Evolutionary conservation across 305 asterid species (phyloP), one percentile per base, ranked within the genome.

Genomic region (Ruellia speciosa): DNA sequence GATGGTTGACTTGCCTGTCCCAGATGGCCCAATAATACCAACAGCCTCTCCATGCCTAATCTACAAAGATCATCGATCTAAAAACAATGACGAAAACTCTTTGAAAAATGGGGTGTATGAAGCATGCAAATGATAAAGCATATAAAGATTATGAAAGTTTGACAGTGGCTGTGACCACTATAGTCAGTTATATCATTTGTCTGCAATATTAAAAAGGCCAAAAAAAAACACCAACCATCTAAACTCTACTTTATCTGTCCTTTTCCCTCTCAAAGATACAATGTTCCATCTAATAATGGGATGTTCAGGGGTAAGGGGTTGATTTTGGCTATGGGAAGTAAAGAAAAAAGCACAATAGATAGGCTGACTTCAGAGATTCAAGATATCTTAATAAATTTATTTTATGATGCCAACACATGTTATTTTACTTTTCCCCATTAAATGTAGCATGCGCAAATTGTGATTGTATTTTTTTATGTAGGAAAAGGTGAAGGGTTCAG

Each of bases 11-110:
- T 92, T 92, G 57, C 99, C 99, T 13, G 99, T 92, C 62, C 97
- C 99, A 65, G 99, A 92, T 67, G 99, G 99, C 69, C 99, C 99
- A 77, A 92, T 88, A 66, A 92, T 88, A 62, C 99, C 99, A 60
- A 92, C 90, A 75, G 99, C 99, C 75, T 92, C 99, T 60, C 99
- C 99, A 76, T 82, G 95, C 80, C 90, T 86, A 77, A 92, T 88
- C 99, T 88, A 79, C 78, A 76, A 56, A 60, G 55, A 70, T 56
- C 66, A 49, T n/a, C 10, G 14, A 28, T 46, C 52, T 40, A 66
- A 70, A 40, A 37, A 40, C 64, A 52, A 55, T 46, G 66, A 58
- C 56, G 18, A 48, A 58, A 54, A 40, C 24, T 59, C 34, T 43
- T 28, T 46, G 64, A 53, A 15, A 39, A 48, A 4, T 35, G 35